phyloP scores from a whole-genome alignment of 208 protist genomes.

The Tetramitus jugosus region DNA sequence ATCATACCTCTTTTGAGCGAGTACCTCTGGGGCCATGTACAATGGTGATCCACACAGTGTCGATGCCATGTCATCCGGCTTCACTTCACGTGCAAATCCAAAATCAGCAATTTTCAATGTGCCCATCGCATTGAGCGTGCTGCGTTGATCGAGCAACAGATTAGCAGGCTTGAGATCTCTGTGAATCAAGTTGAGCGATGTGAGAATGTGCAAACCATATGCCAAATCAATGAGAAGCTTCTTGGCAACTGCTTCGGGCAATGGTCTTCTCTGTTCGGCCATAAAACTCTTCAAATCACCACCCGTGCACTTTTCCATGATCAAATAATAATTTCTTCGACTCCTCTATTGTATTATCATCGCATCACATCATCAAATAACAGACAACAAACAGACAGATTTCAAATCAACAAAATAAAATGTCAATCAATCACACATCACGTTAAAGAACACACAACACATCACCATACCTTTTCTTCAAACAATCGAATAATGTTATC shows the following conservation, averaged over 20 bases:
- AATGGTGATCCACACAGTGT: neutral
- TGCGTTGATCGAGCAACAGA: slow-evolving; percentile 36
- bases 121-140: neutral
- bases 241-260: neutral
- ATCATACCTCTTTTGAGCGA: slow-evolving; percentile 50
- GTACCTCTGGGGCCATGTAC: slow-evolving; percentile 46
- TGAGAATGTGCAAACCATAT: neutral
- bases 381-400: too few relatives aligned
- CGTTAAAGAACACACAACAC: neutral
- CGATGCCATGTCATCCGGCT: neutral
- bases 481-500: neutral
- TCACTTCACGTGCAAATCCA: slow-evolving; percentile 17
- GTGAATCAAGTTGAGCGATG: slow-evolving; percentile 47
- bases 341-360: neutral
- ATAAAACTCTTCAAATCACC: slow-evolving; percentile 1
- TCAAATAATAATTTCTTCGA: slow-evolving; percentile 9
- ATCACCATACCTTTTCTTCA: neutral
- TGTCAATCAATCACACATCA: too few relatives aligned
- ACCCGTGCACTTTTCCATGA: slow-evolving; percentile 2
- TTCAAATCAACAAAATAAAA: too few relatives aligned
- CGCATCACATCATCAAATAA: too few relatives aligned
- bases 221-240: slow-evolving; percentile 4
- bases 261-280: neutral
- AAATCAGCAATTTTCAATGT: slow-evolving; percentile 22
- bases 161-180: slow-evolving; percentile 79